Evolutionary conservation across 768 basidiomycete genomes (phyloP).

Genomic region (Sistotremastrum niveocremeum): DNA sequence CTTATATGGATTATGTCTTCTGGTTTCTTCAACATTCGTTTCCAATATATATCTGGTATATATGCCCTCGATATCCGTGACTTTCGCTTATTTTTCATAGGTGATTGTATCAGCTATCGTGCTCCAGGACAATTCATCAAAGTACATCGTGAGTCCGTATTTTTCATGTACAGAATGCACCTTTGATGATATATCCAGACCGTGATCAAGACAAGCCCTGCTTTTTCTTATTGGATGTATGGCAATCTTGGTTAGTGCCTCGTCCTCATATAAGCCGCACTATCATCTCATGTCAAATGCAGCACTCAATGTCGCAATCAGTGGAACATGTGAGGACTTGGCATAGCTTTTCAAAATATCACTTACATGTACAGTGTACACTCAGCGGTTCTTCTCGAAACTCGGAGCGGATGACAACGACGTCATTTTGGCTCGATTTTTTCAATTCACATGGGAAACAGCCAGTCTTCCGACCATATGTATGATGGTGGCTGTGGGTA

Average conservation of each 20-base stretch:
- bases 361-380: conserved; percentile 11
- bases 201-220: conserved; percentile 21
- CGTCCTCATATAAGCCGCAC: neutral
- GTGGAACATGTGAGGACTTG: conserved; percentile 22
- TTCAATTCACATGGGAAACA: conserved; percentile 13
- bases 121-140: too few species aligned
- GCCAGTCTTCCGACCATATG: conserved; percentile 21
- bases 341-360: conserved; percentile 12
- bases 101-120: neutral
- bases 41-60: conserved; percentile 23
- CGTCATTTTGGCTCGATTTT: too few species aligned
- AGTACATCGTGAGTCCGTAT: too few species aligned
- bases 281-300: neutral
- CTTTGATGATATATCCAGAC: too few species aligned
- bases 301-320: conserved; percentile 30
- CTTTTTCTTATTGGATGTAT: conserved; percentile 34
- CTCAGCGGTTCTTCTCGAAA: too few species aligned
- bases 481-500: conserved; percentile 17
- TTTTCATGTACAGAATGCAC: too few species aligned
- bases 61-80: conserved; percentile 18
- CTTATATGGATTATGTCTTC: neutral
- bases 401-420: too few species aligned
- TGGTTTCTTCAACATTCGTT: neutral
- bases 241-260: conserved; percentile 24
- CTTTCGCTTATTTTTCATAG: conserved; percentile 9